Evolutionary conservation across 106 monocot species (phyloP), one percentile per base, ranked within the genome.

Genomic region (Apostasia shenzhenica): DNA sequence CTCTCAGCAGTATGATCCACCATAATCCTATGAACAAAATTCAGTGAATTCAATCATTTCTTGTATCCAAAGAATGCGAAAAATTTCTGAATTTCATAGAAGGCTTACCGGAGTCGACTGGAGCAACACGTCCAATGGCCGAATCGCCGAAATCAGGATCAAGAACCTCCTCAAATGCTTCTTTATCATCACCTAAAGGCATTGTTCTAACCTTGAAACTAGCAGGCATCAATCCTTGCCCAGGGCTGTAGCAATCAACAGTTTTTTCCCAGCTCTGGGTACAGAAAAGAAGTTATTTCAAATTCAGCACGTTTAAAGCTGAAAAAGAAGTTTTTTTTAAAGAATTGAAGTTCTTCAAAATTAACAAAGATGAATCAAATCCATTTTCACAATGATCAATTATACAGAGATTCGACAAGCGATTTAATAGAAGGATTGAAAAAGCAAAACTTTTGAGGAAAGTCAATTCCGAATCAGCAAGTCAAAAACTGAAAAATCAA

Each of bases 101-200:
- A 4, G 62, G 26, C 77, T 67, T 64, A 94, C 94, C 94, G 59
- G 94, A 94, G 79, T 94, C 94, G 59, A 94, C 94, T 42, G 94
- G 90, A 11, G 94, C 94, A 3, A 94, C 90, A 67, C 94, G 82
- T 6, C 94, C 94, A 67, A 90, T 94, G 14, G 94, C 94, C 14
- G 90, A 78, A 67, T 94, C 94, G 1, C 94, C 94, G 79, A 94
- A 94, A 85, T 94, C 94, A 72, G 94, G 94, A 65, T 94, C 90
- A 65, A 94, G 63, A 51, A 85, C 80, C 67, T 94, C 94, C 76
- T 93, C 93, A 73, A 70, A 83, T 45, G 80, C 78, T 56, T 79
- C 82, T 73, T 80, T 78, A 59, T 60, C 79, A 67, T 79, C 90
- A 79, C 83, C 87, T 50, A 88, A 61, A 64, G 90, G 87, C 9